Evolutionary conservation across 192 early-diverging fungal species (phyloP).

Genomic region (Physocladia obscura): DNA sequence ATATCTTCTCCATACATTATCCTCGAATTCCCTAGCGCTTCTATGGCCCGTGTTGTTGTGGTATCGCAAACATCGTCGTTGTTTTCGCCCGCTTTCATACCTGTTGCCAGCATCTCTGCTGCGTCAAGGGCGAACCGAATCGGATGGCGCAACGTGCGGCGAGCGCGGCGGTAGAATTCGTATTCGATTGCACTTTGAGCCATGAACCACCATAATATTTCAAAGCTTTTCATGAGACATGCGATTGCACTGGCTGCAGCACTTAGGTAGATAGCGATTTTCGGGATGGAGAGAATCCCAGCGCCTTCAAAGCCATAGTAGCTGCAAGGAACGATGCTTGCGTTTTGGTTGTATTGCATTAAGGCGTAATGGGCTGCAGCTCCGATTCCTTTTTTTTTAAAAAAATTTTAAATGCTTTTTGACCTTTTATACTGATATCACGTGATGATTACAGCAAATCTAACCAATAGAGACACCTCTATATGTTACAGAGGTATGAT

Average conservation of each 20-base stretch:
- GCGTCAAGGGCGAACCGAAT: constrained; percentile 24
- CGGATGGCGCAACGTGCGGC: constrained; percentile 6
- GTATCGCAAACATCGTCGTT: constrained; percentile 17
- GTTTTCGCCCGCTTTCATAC: not conserved
- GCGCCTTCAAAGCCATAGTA: constrained; percentile 12
- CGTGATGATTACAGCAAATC: not conserved
- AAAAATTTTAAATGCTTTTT: not conserved
- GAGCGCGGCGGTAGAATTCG: constrained; percentile 21
- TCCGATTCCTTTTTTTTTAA: not conserved
- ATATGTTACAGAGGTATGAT: constrained; percentile 5
- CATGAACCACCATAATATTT: constrained; percentile 24
- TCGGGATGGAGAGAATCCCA: constrained; percentile 5
- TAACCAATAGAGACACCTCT: constrained; percentile 5
- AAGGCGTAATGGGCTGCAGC: constrained; percentile 14
- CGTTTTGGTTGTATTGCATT: not conserved
- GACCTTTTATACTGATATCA: too few relatives aligned
- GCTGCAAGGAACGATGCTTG: not conserved
- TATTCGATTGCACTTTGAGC: not conserved
- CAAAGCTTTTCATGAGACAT: constrained; percentile 14
- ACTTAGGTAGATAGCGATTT: not conserved
- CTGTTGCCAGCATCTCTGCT: constrained; percentile 14
- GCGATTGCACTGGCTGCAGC: not conserved
- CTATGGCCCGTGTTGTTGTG: constrained; percentile 1
- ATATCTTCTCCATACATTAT: constrained; percentile 24
- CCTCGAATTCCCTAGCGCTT: constrained; percentile 11